Base-by-base conservation (phyloP, 2,329 filamentous ascomycete genomes). In the Diaporthe ampelina region DNA sequence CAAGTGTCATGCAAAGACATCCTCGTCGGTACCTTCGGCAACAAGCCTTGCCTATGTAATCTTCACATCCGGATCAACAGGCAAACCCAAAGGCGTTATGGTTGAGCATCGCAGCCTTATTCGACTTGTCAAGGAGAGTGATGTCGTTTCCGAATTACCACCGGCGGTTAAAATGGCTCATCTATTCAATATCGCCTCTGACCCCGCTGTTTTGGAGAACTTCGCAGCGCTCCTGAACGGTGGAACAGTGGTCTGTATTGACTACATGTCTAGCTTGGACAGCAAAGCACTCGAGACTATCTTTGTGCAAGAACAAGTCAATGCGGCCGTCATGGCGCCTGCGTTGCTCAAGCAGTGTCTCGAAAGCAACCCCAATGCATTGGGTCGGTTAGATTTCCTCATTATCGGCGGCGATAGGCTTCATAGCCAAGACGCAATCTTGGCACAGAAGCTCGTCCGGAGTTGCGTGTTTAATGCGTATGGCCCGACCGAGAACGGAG, bases 11-110 rank as follows among this genome's bases (percentile, higher is more conserved):
- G 45, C 45, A 48, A 19, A 21, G 45, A 48, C 45, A 48, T 48
- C 45, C 45, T 48, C n/a, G 45, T 48, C 45, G 45, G 45, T 48
- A 48, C 45, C 45, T 48, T 48, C 45, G 45, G 45, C 45, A 24
- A n/a, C 24, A 24, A 26, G 21, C 21, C 58, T 63, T n/a, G 59
- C 59, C 19, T 65, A 65, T 37, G n/a, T 45, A 2, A 26, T 65
- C 8, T 65, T 65, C 37, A 65, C 59, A 6, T 40, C 29, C 35
- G 59, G 59, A 17, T 45, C 37, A 26, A 65, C 59, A 40, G 59
- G 59, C 35, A 26, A 26, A 17, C 59, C 59, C 17, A 65, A 65
- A 26, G 59, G 59, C 35, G 59, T 65, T 21, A 63, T 43, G 58
- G 35, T 63, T n/a, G 21, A 37, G 19, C 58, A 63, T 63, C 57